Conservation (phyloP, 257 asterid genomes). For the Oldenlandia corymbosa region DNA sequence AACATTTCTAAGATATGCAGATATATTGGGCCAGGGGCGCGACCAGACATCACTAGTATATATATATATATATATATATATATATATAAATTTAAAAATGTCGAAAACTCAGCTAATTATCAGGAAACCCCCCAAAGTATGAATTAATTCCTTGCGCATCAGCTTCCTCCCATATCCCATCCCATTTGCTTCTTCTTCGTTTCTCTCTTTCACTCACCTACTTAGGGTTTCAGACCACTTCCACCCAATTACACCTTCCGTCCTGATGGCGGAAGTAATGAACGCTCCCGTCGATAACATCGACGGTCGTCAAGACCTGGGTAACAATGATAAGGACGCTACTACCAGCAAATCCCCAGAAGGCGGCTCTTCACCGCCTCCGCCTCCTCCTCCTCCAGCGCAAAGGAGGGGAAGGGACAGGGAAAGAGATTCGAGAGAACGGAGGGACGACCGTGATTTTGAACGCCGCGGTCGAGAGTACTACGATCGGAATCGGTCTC, state of each 20-base stretch:
- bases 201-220: slow-evolving; percentile 5
- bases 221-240: slow-evolving; percentile 14
- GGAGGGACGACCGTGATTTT: slow-evolving; percentile 72
- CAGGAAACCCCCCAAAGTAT: slow-evolving; percentile 14
- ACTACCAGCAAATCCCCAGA: slow-evolving; percentile 27
- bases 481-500: slow-evolving; percentile 72
- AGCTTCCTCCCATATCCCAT: not conserved
- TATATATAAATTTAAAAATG: too few species aligned
- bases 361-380: slow-evolving; percentile 57
- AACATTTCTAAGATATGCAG: too few species aligned
- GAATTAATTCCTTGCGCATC: slow-evolving; percentile 3
- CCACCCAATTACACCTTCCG: slow-evolving; percentile 3
- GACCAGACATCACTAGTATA: too few species aligned
- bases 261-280: slow-evolving; percentile 23
- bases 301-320: slow-evolving; percentile 12
- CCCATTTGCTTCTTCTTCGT: not conserved
- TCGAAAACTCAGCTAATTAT: too few species aligned
- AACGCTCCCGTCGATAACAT: slow-evolving; percentile 10
- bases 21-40: too few species aligned
- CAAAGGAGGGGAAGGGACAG: slow-evolving; percentile 43
- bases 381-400: slow-evolving; percentile 56
- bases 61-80: too few species aligned
- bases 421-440: slow-evolving; percentile 64
- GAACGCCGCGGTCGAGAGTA: slow-evolving; percentile 62
- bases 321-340: not conserved